Base-by-base conservation (phyloP, 73 alveolate species). In the Paramecium primaurelia region DNA sequence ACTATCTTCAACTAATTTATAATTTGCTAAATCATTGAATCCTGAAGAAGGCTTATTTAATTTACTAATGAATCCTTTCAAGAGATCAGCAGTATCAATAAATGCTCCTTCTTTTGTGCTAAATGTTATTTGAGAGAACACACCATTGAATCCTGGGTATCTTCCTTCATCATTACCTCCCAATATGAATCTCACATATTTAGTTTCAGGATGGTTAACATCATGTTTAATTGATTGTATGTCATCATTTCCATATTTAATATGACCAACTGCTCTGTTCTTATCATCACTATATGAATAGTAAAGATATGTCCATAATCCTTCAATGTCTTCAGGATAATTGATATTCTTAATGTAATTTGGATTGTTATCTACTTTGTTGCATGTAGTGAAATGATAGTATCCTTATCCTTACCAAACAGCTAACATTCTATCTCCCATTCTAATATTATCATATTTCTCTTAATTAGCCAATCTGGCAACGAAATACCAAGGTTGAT, bases 261-360 rank as follows among this genome's bases (percentile, higher is more conserved):
- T 77, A 20, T 26, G 49, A 26, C 89, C 89, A 42, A 77, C 71
- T 2, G 89, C 89, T 77, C 49, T 40, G 20, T 77, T 77, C 36
- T 37, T 44, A 8, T 77, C 89, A 37, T 40, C 89, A 77, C 89
- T 77, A 59, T 77, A 77, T 37, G 92, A 85, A 85, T 85, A 85
- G 59, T 85, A 85, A 26, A 85, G 34, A 59, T 58, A 85, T n/a
- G 92, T 85, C 92, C 92, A 85, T 8, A 85, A 20, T 32, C 92
- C 92, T 85, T 85, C 92, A 85, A 85, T 85, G 36, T 86, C 93
- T 11, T 32, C 93, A 26, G 93, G 93, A 86, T 86, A 86, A 58
- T 86, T 38, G 44, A 86, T 30, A 54, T 47, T 47, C 8, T 86
- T 16, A 14, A 86, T 58, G 60, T 16, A 9, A 86, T 86, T 86